phyloP scores from a whole-genome alignment of 177 flowering plant species.

The Vitis hybrid region DNA sequence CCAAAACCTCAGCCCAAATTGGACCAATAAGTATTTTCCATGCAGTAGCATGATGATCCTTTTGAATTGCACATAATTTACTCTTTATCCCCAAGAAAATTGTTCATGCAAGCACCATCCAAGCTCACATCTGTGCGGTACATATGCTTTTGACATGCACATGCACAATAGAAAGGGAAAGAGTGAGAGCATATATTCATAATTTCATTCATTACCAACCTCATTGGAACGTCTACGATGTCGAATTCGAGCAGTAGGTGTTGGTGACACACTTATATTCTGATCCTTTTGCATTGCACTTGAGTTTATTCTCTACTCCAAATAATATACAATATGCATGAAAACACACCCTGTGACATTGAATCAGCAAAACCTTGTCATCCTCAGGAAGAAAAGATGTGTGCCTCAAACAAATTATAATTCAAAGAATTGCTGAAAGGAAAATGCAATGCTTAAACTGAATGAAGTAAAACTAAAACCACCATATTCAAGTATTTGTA shows the following conservation, averaged over 20 bases:
- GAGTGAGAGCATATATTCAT: not conserved
- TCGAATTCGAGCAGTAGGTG: conserved; percentile 46
- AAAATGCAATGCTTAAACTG: not conserved
- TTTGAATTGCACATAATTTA: no score
- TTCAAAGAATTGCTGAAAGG: not conserved
- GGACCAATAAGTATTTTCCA: no score
- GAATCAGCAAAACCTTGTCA: not conserved
- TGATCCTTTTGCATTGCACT: conserved; percentile 46
- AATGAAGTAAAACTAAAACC: not conserved
- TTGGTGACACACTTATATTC: conserved; percentile 26
- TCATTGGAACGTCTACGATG: conserved; percentile 68
- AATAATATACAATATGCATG: not conserved
- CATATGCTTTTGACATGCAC: no score
- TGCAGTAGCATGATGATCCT: no score
- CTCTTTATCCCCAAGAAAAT: no score
- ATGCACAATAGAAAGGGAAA: not conserved
- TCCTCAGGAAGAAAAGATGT: not conserved
- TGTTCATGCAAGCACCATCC: no score
- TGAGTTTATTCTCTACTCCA: not conserved
- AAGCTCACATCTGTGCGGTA: no score
- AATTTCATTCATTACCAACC: conserved; percentile 34
- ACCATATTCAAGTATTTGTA: not conserved
- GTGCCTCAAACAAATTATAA: not conserved
- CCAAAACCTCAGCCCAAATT: not conserved
- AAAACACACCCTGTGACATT: not conserved